phyloP scores from a whole-genome alignment of 805 yeast genomes.

The Suhomyces faveliae region DNA sequence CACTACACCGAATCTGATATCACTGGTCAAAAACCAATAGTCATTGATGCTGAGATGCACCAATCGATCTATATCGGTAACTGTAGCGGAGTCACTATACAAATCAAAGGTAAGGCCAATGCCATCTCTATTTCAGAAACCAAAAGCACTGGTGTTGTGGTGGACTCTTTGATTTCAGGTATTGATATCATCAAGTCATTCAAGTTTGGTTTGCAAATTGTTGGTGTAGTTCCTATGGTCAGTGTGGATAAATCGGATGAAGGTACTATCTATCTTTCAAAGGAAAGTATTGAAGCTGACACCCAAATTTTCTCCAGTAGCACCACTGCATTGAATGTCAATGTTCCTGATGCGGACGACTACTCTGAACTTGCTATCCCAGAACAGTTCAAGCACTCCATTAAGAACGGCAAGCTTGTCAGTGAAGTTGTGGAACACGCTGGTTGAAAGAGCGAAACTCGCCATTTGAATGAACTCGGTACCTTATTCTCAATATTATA shows the following conservation, averaged over 20 bases:
- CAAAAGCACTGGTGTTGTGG: slow-evolving; percentile 67
- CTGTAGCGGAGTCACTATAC: slow-evolving; percentile 70
- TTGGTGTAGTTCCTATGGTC: slow-evolving; percentile 79
- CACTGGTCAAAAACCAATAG: slow-evolving; percentile 53
- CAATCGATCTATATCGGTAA: slow-evolving; percentile 89
- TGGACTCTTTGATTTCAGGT: slow-evolving; percentile 84
- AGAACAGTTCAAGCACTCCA: slow-evolving; percentile 82
- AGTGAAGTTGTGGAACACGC: slow-evolving; percentile 81
- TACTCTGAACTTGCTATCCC: slow-evolving; percentile 87
- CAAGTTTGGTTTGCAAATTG: slow-evolving; percentile 80
- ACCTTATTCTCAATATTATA: not conserved
- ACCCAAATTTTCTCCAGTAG: slow-evolving; percentile 74
- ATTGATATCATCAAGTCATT: slow-evolving; percentile 80
- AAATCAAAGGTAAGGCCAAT: slow-evolving; percentile 87
- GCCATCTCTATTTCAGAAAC: slow-evolving; percentile 80
- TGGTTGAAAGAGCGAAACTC: too few species aligned
- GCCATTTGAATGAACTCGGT: not conserved
- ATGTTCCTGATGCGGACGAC: slow-evolving; percentile 69
- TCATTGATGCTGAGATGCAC: slow-evolving; percentile 74
- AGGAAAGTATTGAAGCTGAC: slow-evolving; percentile 66
- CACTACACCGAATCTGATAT: slow-evolving; percentile 58
- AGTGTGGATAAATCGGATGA: slow-evolving; percentile 87
- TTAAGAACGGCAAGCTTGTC: slow-evolving; percentile 59
- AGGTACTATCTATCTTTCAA: slow-evolving; percentile 75
- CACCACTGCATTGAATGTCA: slow-evolving; percentile 81